Base-by-base conservation (phyloP, 257 asterid species). In the Gynochthodes officinalis region DNA sequence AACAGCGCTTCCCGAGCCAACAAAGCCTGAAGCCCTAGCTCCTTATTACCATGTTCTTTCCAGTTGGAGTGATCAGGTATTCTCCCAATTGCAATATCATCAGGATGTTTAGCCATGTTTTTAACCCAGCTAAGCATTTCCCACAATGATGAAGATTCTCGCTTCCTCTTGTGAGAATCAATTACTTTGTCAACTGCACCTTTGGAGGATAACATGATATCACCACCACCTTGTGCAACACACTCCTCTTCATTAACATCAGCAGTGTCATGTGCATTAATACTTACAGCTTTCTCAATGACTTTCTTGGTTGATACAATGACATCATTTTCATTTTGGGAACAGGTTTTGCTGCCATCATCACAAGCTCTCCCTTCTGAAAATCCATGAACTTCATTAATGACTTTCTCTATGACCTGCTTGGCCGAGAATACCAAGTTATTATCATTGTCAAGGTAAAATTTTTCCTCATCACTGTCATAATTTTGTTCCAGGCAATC, bases 61-160 rank as follows among this genome's bases (percentile, higher is more conserved):
- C 95, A 85, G 76, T 79, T 81, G 69, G 89, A 84, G 74, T 77
- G 78, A 28, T 81, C 89, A 2, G 93, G 96, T 19, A 89, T 48
- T 46, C 27, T 64, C 73, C 90, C 88, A 49, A 80, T 73, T 60
- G 77, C 80, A 74, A 89, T 82, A 80, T 83, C 86, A 71, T 75
- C 75, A 2, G 86, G 72, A 82, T 73, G 75, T 69, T 81, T 89
- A 23, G 98, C 95, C 7, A 61, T 83, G 14, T 77, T 21, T 37
- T 27, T 74, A 68, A 89, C 54, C 98, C 98, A 93, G 54, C 75
- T 69, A 43, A 93, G 82, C 89, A 88, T 85, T 79, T 64, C 81
- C 32, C 78, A 40, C 72, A 80, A 86, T 35, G 81, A 64, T 42
- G 66, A 77, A 35, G 77, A 63, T 76, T 83, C 81, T 49, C 82